Conservation (phyloP, 2,329 filamentous ascomycete species). For the Aspergillus tamarii region DNA sequence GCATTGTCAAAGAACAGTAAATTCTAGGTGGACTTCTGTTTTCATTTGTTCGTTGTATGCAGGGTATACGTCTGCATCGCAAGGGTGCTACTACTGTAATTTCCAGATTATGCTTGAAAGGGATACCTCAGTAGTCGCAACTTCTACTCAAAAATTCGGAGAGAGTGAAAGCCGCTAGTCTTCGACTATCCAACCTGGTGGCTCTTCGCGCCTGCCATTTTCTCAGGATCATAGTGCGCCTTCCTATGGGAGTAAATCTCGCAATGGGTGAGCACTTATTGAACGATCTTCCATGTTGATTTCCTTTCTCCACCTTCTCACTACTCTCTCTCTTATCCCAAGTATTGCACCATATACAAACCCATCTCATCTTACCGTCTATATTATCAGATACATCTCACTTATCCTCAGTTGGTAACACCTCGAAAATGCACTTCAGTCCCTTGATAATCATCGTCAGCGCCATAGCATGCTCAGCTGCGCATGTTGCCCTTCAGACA, state of each 20-base stretch:
- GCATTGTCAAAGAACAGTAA: too few relatives aligned
- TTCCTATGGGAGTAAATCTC: neutral
- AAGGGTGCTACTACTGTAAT: too few relatives aligned
- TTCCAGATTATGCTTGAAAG: too few relatives aligned
- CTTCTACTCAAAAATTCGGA: neutral
- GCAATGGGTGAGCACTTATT: neutral
- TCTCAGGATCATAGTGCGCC: neutral
- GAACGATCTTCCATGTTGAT: neutral
- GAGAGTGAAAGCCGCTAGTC: neutral
- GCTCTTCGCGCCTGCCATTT: neutral
- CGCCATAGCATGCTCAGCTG: constrained; percentile 18
- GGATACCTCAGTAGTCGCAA: neutral
- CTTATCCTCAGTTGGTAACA: constrained; percentile 4
- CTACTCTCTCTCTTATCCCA: constrained; percentile 13
- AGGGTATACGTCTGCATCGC: too few relatives aligned
- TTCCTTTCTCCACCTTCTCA: constrained; percentile 8
- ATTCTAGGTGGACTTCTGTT: too few relatives aligned
- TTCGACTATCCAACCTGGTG: neutral
- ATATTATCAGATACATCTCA: constrained; percentile 23
- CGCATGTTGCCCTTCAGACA: constrained; percentile 18
- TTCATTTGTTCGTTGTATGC: too few relatives aligned
- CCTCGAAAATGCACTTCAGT: constrained; percentile 26
- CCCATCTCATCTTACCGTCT: constrained; percentile 23
- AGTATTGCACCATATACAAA: constrained; percentile 14
- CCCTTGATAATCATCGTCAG: constrained; percentile 18